Evolutionary conservation across 2,329 filamentous ascomycete species (phyloP).

Genomic region (Aspergillus thermomutatus): DNA sequence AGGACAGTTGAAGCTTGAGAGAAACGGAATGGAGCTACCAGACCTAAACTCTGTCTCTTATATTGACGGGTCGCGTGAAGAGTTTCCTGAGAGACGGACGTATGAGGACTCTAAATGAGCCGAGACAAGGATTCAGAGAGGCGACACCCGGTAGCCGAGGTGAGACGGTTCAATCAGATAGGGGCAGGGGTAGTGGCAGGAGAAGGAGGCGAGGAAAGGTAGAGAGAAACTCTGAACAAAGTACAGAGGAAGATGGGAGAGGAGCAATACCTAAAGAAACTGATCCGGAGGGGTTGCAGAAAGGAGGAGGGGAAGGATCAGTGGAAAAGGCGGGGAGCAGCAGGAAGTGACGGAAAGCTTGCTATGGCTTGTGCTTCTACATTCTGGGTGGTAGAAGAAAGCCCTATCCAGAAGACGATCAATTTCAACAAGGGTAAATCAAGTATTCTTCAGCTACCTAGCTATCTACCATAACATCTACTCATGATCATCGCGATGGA

Average conservation of each 20-base stretch:
- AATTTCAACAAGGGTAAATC: background rate
- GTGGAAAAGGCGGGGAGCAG: conserved; percentile 10
- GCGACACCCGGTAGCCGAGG: background rate
- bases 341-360: conserved; percentile 8
- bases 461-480: background rate
- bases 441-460: background rate
- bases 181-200: background rate
- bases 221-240: conserved; percentile 1
- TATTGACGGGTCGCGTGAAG: conserved; percentile 10
- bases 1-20: background rate
- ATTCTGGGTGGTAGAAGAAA: too few relatives aligned
- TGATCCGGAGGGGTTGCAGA: conserved; percentile 12
- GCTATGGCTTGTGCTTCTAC: background rate
- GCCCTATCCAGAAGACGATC: background rate
- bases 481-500: background rate
- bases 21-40: conserved; percentile 3
- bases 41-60: background rate
- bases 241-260: conserved; percentile 1
- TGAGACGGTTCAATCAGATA: background rate
- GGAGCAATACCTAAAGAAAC: conserved; percentile 3
- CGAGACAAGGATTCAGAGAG: background rate
- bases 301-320: conserved; percentile 4
- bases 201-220: background rate
- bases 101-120: background rate
- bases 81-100: conserved; percentile 3